Conservation (phyloP, 352 stramenopile species). For the Phytophthora cryptogea region DNA sequence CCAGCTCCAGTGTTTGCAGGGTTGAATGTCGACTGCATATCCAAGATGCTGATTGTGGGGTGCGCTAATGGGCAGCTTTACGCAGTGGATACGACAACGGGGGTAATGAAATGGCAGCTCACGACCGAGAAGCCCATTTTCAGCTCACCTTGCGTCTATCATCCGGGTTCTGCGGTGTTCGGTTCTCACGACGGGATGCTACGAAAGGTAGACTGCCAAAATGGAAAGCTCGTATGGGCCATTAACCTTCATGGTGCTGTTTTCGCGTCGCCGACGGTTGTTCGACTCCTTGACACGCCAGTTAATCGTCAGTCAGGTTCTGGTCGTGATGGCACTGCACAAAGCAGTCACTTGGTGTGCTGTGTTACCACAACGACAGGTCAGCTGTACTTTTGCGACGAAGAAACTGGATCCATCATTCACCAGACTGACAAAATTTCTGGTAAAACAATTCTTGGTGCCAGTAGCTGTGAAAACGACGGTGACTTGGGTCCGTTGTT, state of each 20-base stretch:
- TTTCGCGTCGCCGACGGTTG: constrained; percentile 52
- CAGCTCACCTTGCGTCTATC: constrained; percentile 56
- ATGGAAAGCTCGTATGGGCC: constrained; percentile 43
- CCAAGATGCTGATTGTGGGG: constrained; percentile 39
- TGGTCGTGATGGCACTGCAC: not conserved
- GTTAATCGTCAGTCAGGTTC: not conserved
- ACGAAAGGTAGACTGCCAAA: constrained; percentile 37
- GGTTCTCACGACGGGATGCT: constrained; percentile 61
- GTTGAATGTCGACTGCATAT: constrained; percentile 26
- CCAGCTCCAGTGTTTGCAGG: constrained; percentile 62
- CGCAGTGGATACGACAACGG: constrained; percentile 30
- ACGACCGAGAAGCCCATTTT: constrained; percentile 60
- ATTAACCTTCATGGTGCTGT: constrained; percentile 35
- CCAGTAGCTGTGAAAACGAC: not conserved
- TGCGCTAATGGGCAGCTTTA: constrained; percentile 60
- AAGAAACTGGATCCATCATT: constrained; percentile 40
- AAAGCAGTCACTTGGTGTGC: constrained; percentile 26
- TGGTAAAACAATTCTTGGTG: not conserved
- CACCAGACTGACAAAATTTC: constrained; percentile 20
- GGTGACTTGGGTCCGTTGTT: constrained; percentile 51
- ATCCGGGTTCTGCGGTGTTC: constrained; percentile 30
- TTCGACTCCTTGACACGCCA: constrained; percentile 12
- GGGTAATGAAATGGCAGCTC: constrained; percentile 39
- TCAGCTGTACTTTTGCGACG: constrained; percentile 44
- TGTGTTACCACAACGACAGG: constrained; percentile 52